phyloP scores from a whole-genome alignment of 495 filamentous ascomycete species.

The Hapsidospora chrysogenum region DNA sequence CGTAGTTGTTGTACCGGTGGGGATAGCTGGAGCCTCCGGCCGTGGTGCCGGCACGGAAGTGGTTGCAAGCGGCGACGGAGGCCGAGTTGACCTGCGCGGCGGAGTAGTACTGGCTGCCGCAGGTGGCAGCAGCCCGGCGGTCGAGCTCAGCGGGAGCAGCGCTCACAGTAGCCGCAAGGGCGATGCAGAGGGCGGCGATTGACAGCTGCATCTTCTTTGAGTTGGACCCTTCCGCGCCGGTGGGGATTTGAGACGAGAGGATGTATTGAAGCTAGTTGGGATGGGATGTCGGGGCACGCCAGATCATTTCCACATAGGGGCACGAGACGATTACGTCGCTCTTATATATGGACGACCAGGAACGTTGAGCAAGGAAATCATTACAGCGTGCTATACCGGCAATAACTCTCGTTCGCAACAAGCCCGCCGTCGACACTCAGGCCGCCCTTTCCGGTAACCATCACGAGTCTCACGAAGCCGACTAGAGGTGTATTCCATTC shows the following conservation, averaged over 20 bases:
- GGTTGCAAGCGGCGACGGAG: conserved; percentile 13
- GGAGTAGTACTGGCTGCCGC: conserved; percentile 21
- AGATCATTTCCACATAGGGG: no score
- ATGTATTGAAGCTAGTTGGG: neutral
- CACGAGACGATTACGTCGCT: no score
- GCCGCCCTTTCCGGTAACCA: no score
- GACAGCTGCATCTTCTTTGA: neutral
- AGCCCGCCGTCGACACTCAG: no score
- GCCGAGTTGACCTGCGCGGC: conserved; percentile 18
- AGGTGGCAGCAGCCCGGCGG: neutral
- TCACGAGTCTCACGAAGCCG: no score
- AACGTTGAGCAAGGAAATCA: no score
- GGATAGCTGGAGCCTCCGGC: conserved; percentile 39
- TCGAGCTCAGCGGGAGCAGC: neutral
- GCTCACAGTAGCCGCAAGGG: conserved; percentile 1
- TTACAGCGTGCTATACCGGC: no score
- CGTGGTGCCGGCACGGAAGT: conserved; percentile 21
- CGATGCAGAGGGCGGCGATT: neutral
- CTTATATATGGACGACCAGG: no score
- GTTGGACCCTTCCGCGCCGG: neutral
- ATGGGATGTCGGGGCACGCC: neutral
- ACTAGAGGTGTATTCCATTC: no score
- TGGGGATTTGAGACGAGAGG: no score
- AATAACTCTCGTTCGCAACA: no score
- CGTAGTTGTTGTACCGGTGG: conserved; percentile 57